phyloP scores from a whole-genome alignment of 2,329 filamentous ascomycete genomes.

The Cladosporium sp. region DNA sequence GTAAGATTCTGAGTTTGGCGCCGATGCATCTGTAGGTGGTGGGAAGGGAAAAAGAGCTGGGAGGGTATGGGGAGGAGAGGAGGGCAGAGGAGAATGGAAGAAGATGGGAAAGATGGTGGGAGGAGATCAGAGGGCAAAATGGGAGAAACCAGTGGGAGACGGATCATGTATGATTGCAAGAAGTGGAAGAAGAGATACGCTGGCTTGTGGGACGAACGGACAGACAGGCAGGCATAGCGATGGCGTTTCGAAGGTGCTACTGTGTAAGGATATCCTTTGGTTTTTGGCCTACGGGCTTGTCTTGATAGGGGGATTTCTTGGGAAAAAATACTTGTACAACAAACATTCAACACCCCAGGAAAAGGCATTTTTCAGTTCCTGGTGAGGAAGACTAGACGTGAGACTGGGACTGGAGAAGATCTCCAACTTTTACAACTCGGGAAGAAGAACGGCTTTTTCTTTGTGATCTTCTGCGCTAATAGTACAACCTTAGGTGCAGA shows the following conservation, averaged over 20 bases:
- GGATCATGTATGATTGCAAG: not conserved
- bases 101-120: not conserved
- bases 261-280: not conserved
- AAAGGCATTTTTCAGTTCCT: not conserved
- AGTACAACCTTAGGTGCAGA: slow-evolving; percentile 5
- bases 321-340: slow-evolving; percentile 1
- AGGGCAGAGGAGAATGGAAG: not conserved
- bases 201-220: not conserved
- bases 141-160: not conserved
- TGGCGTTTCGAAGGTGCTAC: not conserved
- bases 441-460: no score
- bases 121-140: not conserved
- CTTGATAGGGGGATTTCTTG: not conserved
- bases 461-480: not conserved
- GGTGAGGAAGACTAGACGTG: not conserved
- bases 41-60: not conserved
- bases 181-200: not conserved
- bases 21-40: slow-evolving; percentile 68
- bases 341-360: not conserved
- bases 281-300: slow-evolving; percentile 1
- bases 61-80: no score
- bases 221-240: slow-evolving; percentile 2
- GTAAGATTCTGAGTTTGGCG: slow-evolving; percentile 94
- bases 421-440: no score
- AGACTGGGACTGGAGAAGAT: not conserved